Evolutionary conservation across 345 rosid genomes (phyloP), one percentile per base, ranked within the genome.

Genomic region (Rhizophora apiculata): DNA sequence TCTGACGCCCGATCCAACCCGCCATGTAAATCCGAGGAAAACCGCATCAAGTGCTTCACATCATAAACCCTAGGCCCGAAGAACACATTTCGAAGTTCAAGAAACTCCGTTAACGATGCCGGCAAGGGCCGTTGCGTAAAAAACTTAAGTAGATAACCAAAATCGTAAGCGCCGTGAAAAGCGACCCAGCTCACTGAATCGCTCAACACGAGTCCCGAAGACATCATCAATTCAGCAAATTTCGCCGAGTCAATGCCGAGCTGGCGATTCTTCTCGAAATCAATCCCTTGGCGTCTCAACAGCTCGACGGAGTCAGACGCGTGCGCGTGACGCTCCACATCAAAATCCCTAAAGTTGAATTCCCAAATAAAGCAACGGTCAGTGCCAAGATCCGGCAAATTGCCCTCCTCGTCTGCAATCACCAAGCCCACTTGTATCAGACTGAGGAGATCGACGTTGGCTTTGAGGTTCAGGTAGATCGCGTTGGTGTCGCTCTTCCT

Each of bases 101-200:
- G 57, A 75, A 93, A 91, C 75, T 83, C 94, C 1, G 72, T 56
- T 30, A 90, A 81, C 13, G 73, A 73, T 26, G 22, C 19, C 6
- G 98, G 96, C 63, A 91, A 71, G 4, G 51, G 56, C 30, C 85
- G 82, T 69, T 86, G 86, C 65, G 97, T 93, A 76, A 93, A 85
- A 19, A 85, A 82, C 79, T 94, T 94, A 53, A 94, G 83, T 6
- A 94, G 60, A 78, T 94, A 94, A 60, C 98, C 97, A 63, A 92
- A 94, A 75, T 94, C 98, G 46, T 93, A 89, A 64, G 96, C 96
- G 86, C 96, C 84, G 78, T 90, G 98, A 63, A 93, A 93, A 18
- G 92, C 86, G n/a, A 93, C 96, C 97, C 97, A 93, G 68, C 92
- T 90, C 75, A 93, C 96, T 0, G 83, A 68, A 6, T 84, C 87